These are phyloP conservation scores for Tothia fuscella DNA, from an alignment of 2,329 filamentous ascomycete genomes.

Conservation along the genomic window DNA sequence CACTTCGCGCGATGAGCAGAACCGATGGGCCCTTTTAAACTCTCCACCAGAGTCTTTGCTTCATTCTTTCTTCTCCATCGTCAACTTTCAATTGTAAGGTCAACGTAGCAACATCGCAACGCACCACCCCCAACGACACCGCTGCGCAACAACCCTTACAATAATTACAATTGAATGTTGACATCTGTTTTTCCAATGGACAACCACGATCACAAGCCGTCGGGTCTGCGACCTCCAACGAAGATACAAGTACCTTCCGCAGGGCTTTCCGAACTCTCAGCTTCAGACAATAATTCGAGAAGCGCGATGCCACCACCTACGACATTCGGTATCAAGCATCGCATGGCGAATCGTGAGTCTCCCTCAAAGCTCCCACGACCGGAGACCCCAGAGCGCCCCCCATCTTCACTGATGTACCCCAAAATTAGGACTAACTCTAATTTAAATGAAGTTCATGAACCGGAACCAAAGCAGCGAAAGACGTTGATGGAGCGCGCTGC, in stretches of 20 bases:
- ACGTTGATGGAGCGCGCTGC: slow-evolving; percentile 37
- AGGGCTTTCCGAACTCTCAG: slow-evolving; percentile 38
- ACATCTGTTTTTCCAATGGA: too few relatives aligned
- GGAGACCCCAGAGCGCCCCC: background rate
- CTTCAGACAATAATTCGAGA: slow-evolving; percentile 42
- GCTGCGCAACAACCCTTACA: too few relatives aligned
- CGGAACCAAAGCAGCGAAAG: slow-evolving; percentile 31
- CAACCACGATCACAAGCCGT: too few relatives aligned
- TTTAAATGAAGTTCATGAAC: background rate
- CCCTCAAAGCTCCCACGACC: background rate
- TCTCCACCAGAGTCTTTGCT: too few relatives aligned
- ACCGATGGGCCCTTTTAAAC: too few relatives aligned
- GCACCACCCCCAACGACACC: too few relatives aligned
- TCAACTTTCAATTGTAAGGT: too few relatives aligned
- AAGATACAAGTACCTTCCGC: slow-evolving; percentile 20
- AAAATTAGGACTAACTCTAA: background rate
- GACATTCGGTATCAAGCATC: slow-evolving; percentile 39
- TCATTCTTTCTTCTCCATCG: too few relatives aligned
- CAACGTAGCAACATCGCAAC: too few relatives aligned
- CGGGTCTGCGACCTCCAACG: slow-evolving; percentile 24
- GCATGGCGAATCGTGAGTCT: slow-evolving; percentile 14
- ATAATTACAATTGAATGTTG: too few relatives aligned
- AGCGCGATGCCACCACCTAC: slow-evolving; percentile 33
- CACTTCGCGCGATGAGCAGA: too few relatives aligned
- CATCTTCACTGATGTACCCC: too few relatives aligned